A percentile compares a stretch with the other conserved stretches of the same genome.
phyloP scores from a whole-genome alignment of 768 basidiomycete genomes.

The Clavaria fumosa region DNA sequence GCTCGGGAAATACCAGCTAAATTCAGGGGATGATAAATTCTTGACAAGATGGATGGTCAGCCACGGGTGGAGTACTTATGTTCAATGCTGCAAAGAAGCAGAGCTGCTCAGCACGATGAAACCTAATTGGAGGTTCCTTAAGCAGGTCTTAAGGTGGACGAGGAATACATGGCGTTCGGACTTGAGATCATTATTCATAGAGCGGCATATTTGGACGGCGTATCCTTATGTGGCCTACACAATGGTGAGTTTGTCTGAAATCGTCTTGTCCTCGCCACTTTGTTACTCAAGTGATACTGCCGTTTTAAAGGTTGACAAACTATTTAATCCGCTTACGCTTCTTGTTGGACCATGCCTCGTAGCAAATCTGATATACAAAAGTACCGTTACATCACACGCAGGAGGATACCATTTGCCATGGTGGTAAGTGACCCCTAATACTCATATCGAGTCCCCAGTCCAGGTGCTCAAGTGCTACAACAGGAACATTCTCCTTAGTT shows the following conservation, averaged over 20 bases:
- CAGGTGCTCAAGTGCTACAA: neutral
- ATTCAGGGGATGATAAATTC: constrained; percentile 91
- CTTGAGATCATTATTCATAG: constrained; percentile 76
- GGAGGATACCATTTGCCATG: constrained; percentile 73
- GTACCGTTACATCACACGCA: constrained; percentile 44
- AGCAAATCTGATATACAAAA: constrained; percentile 61
- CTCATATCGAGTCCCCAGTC: constrained; percentile 6
- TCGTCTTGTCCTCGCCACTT: too few relatives aligned
- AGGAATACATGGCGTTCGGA: constrained; percentile 91
- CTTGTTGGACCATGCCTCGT: constrained; percentile 76
- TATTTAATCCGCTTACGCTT: constrained; percentile 77
- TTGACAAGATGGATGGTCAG: constrained; percentile 93
- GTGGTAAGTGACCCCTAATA: constrained; percentile 37
- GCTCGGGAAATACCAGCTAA: constrained; percentile 88
- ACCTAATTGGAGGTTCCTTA: constrained; percentile 89
- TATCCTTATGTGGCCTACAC: constrained; percentile 90
- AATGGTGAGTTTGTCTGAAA: constrained; percentile 69
- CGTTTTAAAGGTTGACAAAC: constrained; percentile 59
- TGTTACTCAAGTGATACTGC: constrained; percentile 14
- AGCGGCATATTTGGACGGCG: constrained; percentile 72
- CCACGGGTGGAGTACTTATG: constrained; percentile 92
- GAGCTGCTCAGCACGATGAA: constrained; percentile 91
- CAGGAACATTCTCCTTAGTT: constrained; percentile 58
- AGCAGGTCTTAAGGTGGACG: constrained; percentile 89
- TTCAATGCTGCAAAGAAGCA: constrained; percentile 72